phyloP scores from a whole-genome alignment of 75 land plant genomes.

The Cryptomeria japonica region DNA sequence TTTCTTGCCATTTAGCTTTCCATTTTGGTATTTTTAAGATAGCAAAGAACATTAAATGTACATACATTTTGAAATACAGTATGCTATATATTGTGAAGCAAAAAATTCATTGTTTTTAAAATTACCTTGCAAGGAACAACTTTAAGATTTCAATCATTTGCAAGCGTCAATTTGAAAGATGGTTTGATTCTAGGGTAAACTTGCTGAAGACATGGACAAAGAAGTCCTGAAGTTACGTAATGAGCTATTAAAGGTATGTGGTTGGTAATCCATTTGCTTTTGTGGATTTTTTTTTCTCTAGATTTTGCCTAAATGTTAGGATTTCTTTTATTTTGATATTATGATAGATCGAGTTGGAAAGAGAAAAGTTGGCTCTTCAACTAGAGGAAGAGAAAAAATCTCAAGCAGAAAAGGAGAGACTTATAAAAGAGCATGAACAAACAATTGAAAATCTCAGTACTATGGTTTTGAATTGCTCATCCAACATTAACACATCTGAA shows the following conservation, averaged over 20 bases:
- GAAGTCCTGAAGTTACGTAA: constrained; percentile 1
- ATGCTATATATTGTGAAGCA: too few species aligned
- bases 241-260: background rate
- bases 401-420: background rate
- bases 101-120: background rate
- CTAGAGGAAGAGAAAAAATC: constrained; percentile 7
- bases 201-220: background rate
- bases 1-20: background rate
- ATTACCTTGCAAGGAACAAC: background rate
- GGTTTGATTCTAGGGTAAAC: background rate
- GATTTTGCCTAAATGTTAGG: background rate
- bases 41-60: background rate
- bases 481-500: background rate
- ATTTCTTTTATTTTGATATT: background rate
- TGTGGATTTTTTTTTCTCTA: background rate
- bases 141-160: background rate
- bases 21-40: background rate
- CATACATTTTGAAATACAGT: background rate
- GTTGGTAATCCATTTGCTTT: background rate
- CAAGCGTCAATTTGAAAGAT: background rate
- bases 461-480: background rate
- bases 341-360: background rate
- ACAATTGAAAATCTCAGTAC: constrained; percentile 6
- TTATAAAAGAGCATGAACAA: background rate
- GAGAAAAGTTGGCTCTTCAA: constrained; percentile 1